phyloP scores from a whole-genome alignment of 73 alveolate species.

The Effrenium voratum region DNA sequence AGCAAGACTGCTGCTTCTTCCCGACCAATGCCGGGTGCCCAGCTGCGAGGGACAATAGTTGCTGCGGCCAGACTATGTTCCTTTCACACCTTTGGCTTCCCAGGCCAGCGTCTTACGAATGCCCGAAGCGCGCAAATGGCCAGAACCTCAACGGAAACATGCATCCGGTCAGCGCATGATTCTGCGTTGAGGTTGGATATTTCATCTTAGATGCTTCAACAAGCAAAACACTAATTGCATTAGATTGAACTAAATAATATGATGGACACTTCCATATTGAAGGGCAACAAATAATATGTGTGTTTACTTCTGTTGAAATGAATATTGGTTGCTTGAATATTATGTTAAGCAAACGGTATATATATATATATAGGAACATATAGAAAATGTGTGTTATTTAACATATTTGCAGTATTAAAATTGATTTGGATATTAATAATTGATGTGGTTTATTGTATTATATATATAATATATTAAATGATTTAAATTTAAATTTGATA shows the following conservation, averaged over 20 bases:
- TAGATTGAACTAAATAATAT: neutral
- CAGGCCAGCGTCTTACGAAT: constrained; percentile 69
- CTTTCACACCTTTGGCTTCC: neutral
- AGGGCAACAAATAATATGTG: neutral
- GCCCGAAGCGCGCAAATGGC: constrained; percentile 46
- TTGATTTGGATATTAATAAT: neutral
- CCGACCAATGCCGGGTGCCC: constrained; percentile 52
- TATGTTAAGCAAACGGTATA: neutral
- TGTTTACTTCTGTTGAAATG: neutral
- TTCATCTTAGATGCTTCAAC: neutral
- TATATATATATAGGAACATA: neutral
- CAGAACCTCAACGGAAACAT: neutral
- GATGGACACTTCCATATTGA: neutral
- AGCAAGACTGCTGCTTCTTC: constrained; percentile 50
- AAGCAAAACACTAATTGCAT: neutral
- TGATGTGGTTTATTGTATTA: neutral
- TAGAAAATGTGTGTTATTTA: neutral
- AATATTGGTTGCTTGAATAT: neutral
- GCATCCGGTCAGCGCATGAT: neutral
- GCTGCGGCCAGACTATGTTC: neutral
- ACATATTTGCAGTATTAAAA: neutral
- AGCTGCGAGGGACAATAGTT: neutral
- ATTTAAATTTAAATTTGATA: too few species aligned
- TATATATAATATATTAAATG: too few species aligned
- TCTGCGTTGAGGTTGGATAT: neutral